A percentile compares a stretch with the other conserved stretches of the same genome.
phyloP scores from a whole-genome alignment of 2,329 filamentous ascomycete genomes.

The Fusarium papillatum region DNA sequence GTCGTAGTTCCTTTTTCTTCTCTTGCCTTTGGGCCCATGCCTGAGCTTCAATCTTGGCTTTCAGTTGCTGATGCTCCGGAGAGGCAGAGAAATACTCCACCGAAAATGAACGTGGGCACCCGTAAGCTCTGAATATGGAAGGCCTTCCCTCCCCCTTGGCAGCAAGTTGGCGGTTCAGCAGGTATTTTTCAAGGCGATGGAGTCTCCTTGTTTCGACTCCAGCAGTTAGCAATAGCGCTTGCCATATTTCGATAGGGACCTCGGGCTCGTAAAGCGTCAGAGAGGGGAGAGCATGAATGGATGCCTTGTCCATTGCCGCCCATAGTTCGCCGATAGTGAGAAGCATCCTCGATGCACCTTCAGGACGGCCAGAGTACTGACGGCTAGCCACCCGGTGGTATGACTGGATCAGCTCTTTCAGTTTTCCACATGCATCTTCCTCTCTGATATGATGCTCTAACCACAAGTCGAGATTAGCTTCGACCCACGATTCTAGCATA shows the following conservation, averaged over 20 bases:
- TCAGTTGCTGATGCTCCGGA: constrained; percentile 50
- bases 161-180: not conserved
- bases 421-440: constrained; percentile 38
- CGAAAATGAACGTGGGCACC: constrained; percentile 21
- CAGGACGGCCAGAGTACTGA: constrained; percentile 57
- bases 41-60: constrained; percentile 51
- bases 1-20: constrained; percentile 28
- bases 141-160: not conserved
- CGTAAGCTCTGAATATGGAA: constrained; percentile 34
- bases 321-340: constrained; percentile 70
- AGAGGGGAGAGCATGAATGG: constrained; percentile 52
- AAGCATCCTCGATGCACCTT: constrained; percentile 66
- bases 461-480: constrained; percentile 55
- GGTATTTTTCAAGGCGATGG: constrained; percentile 59
- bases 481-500: not conserved
- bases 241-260: constrained; percentile 54
- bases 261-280: constrained; percentile 61
- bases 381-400: constrained; percentile 50
- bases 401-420: constrained; percentile 47
- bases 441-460: constrained; percentile 40
- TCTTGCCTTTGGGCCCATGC: constrained; percentile 44
- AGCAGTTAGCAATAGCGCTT: constrained; percentile 60
- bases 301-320: constrained; percentile 66
- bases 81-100: constrained; percentile 36
- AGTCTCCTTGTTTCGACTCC: constrained; percentile 61